phyloP scores from a whole-genome alignment of 352 stramenopile species.

The Blastocystis sp. region DNA sequence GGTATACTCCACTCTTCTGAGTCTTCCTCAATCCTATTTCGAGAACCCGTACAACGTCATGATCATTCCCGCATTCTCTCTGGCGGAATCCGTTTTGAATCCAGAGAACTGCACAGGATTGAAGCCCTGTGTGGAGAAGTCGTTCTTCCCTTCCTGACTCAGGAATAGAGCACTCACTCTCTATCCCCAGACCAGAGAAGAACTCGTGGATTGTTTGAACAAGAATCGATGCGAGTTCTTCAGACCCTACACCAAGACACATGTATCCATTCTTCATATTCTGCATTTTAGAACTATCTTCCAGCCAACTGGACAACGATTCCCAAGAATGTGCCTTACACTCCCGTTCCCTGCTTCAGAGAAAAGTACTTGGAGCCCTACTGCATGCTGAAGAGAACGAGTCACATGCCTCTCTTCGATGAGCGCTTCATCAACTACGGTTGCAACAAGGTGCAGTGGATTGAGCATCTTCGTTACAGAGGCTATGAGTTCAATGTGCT shows the following conservation, averaged over 20 bases:
- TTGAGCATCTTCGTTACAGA: slow-evolving; percentile 70
- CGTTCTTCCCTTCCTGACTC: too few species aligned
- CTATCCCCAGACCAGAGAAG: too few species aligned
- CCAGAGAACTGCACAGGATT: too few species aligned
- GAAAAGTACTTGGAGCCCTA: slow-evolving; percentile 61
- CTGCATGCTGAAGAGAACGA: slow-evolving; percentile 68
- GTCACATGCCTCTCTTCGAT: slow-evolving; percentile 69
- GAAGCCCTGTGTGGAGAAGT: too few species aligned
- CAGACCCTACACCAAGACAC: too few species aligned
- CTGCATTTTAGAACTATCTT: too few species aligned
- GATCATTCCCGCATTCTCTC: slow-evolving; percentile 46
- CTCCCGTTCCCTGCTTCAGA: slow-evolving; percentile 59
- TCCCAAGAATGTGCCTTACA: background rate
- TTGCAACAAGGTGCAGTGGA: slow-evolving; percentile 72
- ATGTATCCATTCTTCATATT: too few species aligned
- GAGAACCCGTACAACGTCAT: background rate
- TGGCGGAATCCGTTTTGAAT: too few species aligned
- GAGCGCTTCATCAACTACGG: slow-evolving; percentile 72
- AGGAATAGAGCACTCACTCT: too few species aligned
- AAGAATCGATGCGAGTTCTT: too few species aligned
- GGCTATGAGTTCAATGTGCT: slow-evolving; percentile 70
- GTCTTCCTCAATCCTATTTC: background rate
- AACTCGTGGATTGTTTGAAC: too few species aligned
- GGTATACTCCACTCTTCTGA: background rate
- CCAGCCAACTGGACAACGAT: background rate